Evolutionary conservation across 371 early-diverging fungal species (phyloP), one percentile per base, ranked within the genome.

Genomic region (Mortierella sp.): DNA sequence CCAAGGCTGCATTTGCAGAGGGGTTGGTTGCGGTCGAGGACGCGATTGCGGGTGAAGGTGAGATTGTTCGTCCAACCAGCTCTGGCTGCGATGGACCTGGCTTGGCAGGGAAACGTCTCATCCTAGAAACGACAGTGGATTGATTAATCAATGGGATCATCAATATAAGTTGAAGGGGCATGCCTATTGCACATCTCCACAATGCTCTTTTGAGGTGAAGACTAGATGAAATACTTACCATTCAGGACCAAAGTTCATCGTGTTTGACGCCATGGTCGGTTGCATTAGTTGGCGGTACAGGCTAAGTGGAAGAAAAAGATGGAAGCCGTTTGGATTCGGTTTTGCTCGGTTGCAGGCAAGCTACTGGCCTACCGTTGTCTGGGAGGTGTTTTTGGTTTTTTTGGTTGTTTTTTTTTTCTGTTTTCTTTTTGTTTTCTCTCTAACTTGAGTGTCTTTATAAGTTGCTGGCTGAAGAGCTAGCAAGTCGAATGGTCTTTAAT

Each of bases 241-340:
- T 85, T 93, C 93, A 62, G 94, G 93, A 65, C 93, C 93, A 81
- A 93, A 93, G 82, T 93, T 93, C 92, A 93, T 91, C 73, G 90
- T 91, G 70, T 70, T 70, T 53, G 75, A 75, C 25, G 71, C 70
- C 75, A 75, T 75, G 70, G 58, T 52, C 48, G 23, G 43, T 45
- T 23, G 14, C 50, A 65, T 53, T 66, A 16, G 48, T 15, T 53
- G 59, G 55, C 44, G 57, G 11, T 28, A 37, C 15, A 26, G 59
- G 23, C 44, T 64, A 14, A n/a, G 3, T 50, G 50, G 21, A 50
- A 21, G 50, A 14, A 21, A 50, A 50, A 50, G 14, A 5, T 37
- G 37, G 9, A 37, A n/a, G n/a, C n/a, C n/a, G n/a, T 37, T 37
- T 37, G 9, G 37, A 37, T 37, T 37, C 37, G 9, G 37, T 37